Conservation (phyloP, 2,329 filamentous ascomycete species). For the Botryotinia calthae region DNA sequence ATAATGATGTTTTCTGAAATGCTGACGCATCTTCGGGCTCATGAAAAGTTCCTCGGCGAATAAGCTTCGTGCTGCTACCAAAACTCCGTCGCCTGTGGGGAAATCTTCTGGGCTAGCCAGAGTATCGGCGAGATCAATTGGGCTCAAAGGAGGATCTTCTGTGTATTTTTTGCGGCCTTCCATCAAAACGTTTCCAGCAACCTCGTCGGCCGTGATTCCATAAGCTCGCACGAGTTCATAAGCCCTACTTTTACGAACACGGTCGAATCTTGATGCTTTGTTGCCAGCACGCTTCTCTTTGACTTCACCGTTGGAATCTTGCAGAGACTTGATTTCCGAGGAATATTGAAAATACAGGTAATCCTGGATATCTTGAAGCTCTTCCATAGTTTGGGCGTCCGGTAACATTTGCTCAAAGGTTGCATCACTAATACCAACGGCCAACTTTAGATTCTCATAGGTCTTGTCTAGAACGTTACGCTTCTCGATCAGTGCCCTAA, state of each 20-base stretch:
- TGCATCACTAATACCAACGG: slow-evolving; percentile 62
- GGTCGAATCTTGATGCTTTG: slow-evolving; percentile 77
- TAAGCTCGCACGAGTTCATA: slow-evolving; percentile 84
- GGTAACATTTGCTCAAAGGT: slow-evolving; percentile 82
- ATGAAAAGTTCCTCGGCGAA: slow-evolving; percentile 87
- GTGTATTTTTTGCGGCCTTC: slow-evolving; percentile 76
- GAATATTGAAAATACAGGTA: slow-evolving; percentile 95
- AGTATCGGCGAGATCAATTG: slow-evolving; percentile 82
- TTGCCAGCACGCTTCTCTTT: slow-evolving; percentile 75
- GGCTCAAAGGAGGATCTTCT: slow-evolving; percentile 77
- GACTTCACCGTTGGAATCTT: slow-evolving; percentile 58
- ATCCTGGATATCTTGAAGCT: slow-evolving; percentile 93
- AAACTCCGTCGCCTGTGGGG: slow-evolving; percentile 69
- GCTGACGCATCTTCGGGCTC: slow-evolving; percentile 85
- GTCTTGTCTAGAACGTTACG: slow-evolving; percentile 79
- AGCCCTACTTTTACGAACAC: slow-evolving; percentile 74
- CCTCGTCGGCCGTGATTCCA: slow-evolving; percentile 82
- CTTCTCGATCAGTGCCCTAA: slow-evolving; percentile 88
- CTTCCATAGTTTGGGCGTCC: slow-evolving; percentile 81
- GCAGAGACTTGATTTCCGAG: slow-evolving; percentile 76
- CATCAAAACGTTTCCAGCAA: slow-evolving; percentile 81
- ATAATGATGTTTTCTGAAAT: slow-evolving; percentile 81
- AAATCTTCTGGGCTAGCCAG: slow-evolving; percentile 71
- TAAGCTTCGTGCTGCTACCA: slow-evolving; percentile 79
- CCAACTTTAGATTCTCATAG: slow-evolving; percentile 67